Evolutionary conservation across 2,329 filamentous ascomycete species (phyloP).

Genomic region (Septoria linicola): DNA sequence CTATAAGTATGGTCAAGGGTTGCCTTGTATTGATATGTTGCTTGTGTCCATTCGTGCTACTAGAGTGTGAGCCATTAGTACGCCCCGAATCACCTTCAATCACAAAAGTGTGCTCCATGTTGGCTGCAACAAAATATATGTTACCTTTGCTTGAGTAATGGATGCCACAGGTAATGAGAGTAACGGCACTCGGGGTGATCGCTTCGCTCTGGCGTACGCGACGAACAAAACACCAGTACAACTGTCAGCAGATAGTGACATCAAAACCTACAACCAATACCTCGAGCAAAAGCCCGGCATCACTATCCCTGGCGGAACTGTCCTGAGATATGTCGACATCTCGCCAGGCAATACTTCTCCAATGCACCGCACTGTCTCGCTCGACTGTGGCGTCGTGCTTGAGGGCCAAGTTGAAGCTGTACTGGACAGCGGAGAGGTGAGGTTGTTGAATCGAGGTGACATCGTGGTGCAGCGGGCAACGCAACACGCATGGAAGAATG

Average conservation of each 20-base stretch:
- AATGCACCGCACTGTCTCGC: slow-evolving; percentile 41
- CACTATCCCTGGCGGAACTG: slow-evolving; percentile 33
- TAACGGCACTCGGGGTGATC: slow-evolving; percentile 18
- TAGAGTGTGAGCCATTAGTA: no score
- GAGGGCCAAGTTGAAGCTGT: slow-evolving; percentile 41
- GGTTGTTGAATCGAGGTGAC: slow-evolving; percentile 39
- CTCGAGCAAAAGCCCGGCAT: slow-evolving; percentile 28
- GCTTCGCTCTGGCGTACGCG: slow-evolving; percentile 19
- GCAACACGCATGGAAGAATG: slow-evolving; percentile 30
- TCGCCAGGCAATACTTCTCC: slow-evolving; percentile 37
- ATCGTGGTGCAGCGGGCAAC: slow-evolving; percentile 34
- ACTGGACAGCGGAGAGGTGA: slow-evolving; percentile 39
- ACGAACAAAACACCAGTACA: slow-evolving; percentile 30
- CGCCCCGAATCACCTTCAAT: no score
- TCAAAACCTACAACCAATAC: slow-evolving; percentile 35
- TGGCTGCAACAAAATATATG: no score
- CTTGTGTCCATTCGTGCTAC: no score
- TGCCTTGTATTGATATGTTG: background rate
- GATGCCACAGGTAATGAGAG: no score
- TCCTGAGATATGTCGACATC: slow-evolving; percentile 40
- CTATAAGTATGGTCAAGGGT: slow-evolving; percentile 38
- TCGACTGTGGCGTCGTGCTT: slow-evolving; percentile 42
- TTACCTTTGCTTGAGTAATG: no score
- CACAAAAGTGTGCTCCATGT: no score
- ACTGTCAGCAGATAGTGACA: slow-evolving; percentile 3